Base-by-base conservation (phyloP, 2,329 filamentous ascomycete species). In the Remersonia thermophila region DNA sequence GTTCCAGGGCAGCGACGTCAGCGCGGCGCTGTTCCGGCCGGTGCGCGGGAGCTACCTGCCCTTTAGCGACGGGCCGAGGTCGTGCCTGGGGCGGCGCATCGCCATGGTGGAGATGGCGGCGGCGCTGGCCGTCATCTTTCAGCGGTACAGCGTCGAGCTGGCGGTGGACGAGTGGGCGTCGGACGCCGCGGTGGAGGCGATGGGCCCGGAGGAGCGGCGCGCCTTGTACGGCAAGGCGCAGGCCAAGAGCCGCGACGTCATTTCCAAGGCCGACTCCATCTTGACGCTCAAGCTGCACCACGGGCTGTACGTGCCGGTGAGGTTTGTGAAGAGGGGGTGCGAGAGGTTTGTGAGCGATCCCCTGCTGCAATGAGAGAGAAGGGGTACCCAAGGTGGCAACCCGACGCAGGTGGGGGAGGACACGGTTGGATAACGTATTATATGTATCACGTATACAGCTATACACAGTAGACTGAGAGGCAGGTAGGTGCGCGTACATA, bases 211-310 rank as follows among this genome's bases (percentile, higher is more conserved):
- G 18, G 57, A 65, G 48, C 67, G 65, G 53, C 60, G 59, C 28
- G 58, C 55, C 34, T 46, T 81, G 12, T 87, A 83, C 61, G 55
- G 58, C 41, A 71, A 68, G 55, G 80, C 80, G 26, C 69, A 73
- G 48, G 56, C 61, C 16, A 65, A 65, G 49, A 70, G 71, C 18
- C 57, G 67, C 40, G 53, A 60, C 35, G 63, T 70, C 36, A 51
- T 85, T 33, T 57, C 56, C 38, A 58, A 63, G 23, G 75, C 80
- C 47, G 66, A 60, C 18, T 71, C 70, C n/a, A 57, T 83, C 38
- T 66, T 89, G 41, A 86, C 83, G 41, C 61, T 89, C 46, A 82
- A 84, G 59, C 63, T 89, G 55, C 66, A 75, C 20, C 66, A 61
- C n/a, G 62, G 57, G 15, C 61, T 62, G 5, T 62, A 69, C 37